Evolutionary conservation across 352 stramenopile genomes (phyloP), one percentile per base, ranked within the genome.

Genomic region (Pythium brachiatum): DNA sequence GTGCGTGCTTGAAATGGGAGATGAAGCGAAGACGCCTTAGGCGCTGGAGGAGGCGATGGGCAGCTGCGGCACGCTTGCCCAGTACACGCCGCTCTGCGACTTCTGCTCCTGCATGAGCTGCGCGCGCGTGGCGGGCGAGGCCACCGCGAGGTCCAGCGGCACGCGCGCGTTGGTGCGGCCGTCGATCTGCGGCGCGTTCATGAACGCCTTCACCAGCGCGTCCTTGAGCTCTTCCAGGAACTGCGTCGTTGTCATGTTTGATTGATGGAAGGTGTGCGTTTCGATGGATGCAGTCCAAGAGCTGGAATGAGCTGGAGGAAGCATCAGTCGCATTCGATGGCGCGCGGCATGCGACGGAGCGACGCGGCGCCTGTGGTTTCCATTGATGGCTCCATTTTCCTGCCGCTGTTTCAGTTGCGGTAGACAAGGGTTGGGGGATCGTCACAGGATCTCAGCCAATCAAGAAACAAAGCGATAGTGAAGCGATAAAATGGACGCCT

Each of bases 101-200:
- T 83, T 74, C 53, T 88, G 76, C 53, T 82, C 79, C 56, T 83
- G 72, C 55, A 70, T 68, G 69, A 89, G 73, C 9, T 70, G 73
- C 7, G 59, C 64, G n/a, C 75, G 78, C 12, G 78, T 74, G 21
- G 64, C 66, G 58, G 76, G 71, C 47, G 75, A 86, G 7, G 41
- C 48, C 44, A 85, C 75, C 23, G 66, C 78, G 36, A 90, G 66
- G 52, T 92, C 83, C 61, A 90, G 70, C 0, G 83, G 83, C 47
- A 92, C 83, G 41, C 83, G 78, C 1, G 72, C 80, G 38, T 64
- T 66, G 52, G 78, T 81, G 62, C 82, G 83, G 23, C 60, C 75
- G 62, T 92, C 83, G 56, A 92, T 71, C 69, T 92, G 83, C 55
- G 83, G 83, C 29, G 77, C 83, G 67, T 83, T 89, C 83, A 92